Percentiles rank a stretch among this genome's conserved stretches.
Evolutionary conservation across 352 stramenopile species (phyloP).

Genomic region (Pythium utonaiense): DNA sequence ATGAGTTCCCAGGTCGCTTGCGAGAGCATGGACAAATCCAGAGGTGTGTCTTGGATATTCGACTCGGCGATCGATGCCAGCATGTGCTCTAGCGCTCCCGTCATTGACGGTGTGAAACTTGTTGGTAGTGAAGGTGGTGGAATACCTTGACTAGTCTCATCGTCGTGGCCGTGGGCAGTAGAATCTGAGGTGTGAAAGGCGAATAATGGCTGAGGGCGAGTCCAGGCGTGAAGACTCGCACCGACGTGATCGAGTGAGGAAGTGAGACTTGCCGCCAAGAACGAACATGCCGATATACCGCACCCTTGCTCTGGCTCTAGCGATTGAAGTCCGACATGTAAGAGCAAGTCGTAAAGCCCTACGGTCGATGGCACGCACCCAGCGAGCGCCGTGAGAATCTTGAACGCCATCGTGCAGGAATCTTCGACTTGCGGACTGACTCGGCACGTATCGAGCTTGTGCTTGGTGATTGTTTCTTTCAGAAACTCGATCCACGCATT

Average conservation of each 20-base stretch:
- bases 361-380: slow-evolving; percentile 16
- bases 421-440: slow-evolving; percentile 15
- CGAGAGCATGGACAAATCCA: slow-evolving; percentile 49
- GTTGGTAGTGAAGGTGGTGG: neutral
- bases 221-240: neutral
- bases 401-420: slow-evolving; percentile 6
- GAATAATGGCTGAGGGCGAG: slow-evolving; percentile 8
- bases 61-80: slow-evolving; percentile 31
- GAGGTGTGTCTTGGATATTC: slow-evolving; percentile 10
- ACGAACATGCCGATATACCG: slow-evolving; percentile 13
- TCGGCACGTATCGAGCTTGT: slow-evolving; percentile 7
- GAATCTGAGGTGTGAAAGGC: too few species aligned
- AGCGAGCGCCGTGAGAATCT: slow-evolving; percentile 5
- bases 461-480: neutral
- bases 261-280: neutral
- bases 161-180: neutral
- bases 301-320: neutral
- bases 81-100: slow-evolving; percentile 32
- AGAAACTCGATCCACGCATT: neutral
- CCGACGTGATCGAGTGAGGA: slow-evolving; percentile 8
- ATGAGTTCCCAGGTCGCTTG: slow-evolving; percentile 61
- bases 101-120: neutral
- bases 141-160: neutral
- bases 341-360: slow-evolving; percentile 5
- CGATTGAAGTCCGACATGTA: neutral